Conservation (phyloP, 345 rosid genomes). For the Boechera stricta region DNA sequence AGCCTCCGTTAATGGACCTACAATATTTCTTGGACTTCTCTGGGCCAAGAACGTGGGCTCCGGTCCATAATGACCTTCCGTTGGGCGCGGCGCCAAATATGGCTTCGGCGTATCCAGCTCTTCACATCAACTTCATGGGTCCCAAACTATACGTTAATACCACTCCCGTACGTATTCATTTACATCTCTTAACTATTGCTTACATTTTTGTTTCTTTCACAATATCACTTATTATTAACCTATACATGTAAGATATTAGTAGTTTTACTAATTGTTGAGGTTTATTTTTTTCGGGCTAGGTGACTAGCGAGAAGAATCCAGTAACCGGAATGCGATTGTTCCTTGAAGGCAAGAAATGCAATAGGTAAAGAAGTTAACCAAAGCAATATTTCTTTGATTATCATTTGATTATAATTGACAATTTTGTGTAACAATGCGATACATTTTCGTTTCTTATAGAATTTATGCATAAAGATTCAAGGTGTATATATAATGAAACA, state of each 20-base stretch:
- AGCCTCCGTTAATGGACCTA: constrained; percentile 78
- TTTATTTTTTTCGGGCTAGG: constrained; percentile 47
- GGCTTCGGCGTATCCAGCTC: constrained; percentile 62
- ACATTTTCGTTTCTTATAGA: neutral
- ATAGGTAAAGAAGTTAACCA: constrained; percentile 55
- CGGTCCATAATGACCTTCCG: constrained; percentile 87
- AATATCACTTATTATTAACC: neutral
- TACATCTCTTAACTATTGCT: neutral
- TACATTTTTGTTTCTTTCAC: neutral
- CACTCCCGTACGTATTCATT: constrained; percentile 54
- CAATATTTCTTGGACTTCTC: constrained; percentile 80
- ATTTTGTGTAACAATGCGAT: neutral
- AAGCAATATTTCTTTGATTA: neutral
- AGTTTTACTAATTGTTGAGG: constrained; percentile 3
- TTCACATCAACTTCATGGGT: constrained; percentile 72
- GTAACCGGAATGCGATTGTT: constrained; percentile 85
- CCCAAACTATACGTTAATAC: constrained; percentile 90
- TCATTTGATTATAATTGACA: too few relatives aligned
- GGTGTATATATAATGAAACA: neutral
- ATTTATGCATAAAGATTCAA: neutral
- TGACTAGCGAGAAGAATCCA: constrained; percentile 59
- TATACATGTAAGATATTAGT: neutral
- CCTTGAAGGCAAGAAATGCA: constrained; percentile 93
- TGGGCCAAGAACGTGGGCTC: constrained; percentile 84
- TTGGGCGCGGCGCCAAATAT: constrained; percentile 75